phyloP scores from a whole-genome alignment of 2,329 filamentous ascomycete species.

The Aspergillus candidus region DNA sequence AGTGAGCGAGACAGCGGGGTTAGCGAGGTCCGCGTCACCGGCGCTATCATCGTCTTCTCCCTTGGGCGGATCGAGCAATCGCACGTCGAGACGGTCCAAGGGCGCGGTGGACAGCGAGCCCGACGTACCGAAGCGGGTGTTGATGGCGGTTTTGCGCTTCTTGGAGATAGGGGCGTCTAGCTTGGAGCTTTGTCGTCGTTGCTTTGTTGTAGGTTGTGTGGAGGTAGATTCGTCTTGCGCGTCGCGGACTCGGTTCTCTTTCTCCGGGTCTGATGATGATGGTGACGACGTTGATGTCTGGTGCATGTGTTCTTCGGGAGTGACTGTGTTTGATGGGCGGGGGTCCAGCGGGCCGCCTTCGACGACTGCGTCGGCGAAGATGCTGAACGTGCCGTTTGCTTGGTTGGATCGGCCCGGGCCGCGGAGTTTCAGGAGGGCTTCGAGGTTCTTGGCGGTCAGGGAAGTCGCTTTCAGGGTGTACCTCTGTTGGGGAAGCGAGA shows the following conservation, averaged over 20 bases:
- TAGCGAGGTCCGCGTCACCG: constrained; percentile 1
- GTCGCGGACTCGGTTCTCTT: constrained; percentile 12
- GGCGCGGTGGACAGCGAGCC: constrained; percentile 33
- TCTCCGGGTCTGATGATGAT: constrained; percentile 2
- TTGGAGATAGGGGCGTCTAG: constrained; percentile 42
- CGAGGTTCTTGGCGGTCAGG: constrained; percentile 65
- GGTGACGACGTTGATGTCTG: constrained; percentile 5
- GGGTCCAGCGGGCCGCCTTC: constrained; percentile 48
- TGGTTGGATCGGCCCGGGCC: constrained; percentile 65
- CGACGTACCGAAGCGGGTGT: constrained; percentile 64
- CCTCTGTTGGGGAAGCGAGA: constrained; percentile 67
- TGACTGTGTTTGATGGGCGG: constrained; percentile 30
- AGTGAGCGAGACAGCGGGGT: constrained; percentile 45
- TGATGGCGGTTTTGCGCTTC: constrained; percentile 55
- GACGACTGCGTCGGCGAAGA: constrained; percentile 62
- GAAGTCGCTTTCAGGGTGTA: constrained; percentile 64
- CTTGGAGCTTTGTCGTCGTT: constrained; percentile 1
- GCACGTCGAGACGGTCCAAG: constrained; percentile 46
- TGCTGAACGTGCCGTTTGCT: constrained; percentile 70
- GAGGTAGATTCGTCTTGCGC: constrained; percentile 10
- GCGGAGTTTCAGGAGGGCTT: constrained; percentile 61
- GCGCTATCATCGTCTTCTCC: constrained; percentile 1
- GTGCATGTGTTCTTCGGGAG: constrained; percentile 26
- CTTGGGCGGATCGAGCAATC: constrained; percentile 40
- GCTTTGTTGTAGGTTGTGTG: background rate